Evolutionary conservation across 139 green algal genomes (phyloP), one percentile per base, ranked within the genome.

Genomic region (Coelastrella sp.): DNA sequence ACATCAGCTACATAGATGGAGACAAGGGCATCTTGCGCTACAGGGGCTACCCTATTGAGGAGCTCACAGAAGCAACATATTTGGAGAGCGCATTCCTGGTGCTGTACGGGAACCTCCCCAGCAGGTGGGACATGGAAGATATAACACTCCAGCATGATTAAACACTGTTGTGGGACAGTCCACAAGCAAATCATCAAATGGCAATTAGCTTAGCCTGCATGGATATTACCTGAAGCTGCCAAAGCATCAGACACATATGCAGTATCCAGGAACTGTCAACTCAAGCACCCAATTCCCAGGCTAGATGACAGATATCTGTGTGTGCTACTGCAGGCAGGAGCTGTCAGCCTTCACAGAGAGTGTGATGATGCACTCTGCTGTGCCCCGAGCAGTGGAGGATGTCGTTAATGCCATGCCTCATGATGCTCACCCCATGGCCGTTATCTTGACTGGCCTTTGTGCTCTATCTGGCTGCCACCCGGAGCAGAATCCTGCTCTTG

Each of bases 1-100:
- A 81, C 43, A 98, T 99, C 79, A 98, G 91, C 3, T 99, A 94
- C 93, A 99, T 99, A 76, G 97, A 99, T 82, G 97, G 97, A 79
- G 96, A 96, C 64, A 96, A 96, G 89, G 97, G 97, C 35, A 96
- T 99, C 76, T 88, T 99, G 85, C 91, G 96, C 21, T 99, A 99
- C 91, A 66, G 72, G 32, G 72, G 72, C 48, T 80, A 80, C 48
- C 72, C 72, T 21, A 80, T 80, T 80, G 96, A 99, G 89, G 90
- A 98, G 90, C 93, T 99, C 48, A 96, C 96, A 0, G 93, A 98
- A 7, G 78, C 60, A 51, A 87, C 86, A 19, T 98, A 97, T 82
- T 78, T 98, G 57, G 96, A 99, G 88, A 88, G 89, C 2, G 88
- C 93, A 0, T 95, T 96, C 90, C 86, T 98, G n/a, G 88, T 98